Evolutionary conservation across 352 stramenopile genomes (phyloP), one percentile per base, ranked within the genome.

Genomic region (Pythium scleroteichum): DNA sequence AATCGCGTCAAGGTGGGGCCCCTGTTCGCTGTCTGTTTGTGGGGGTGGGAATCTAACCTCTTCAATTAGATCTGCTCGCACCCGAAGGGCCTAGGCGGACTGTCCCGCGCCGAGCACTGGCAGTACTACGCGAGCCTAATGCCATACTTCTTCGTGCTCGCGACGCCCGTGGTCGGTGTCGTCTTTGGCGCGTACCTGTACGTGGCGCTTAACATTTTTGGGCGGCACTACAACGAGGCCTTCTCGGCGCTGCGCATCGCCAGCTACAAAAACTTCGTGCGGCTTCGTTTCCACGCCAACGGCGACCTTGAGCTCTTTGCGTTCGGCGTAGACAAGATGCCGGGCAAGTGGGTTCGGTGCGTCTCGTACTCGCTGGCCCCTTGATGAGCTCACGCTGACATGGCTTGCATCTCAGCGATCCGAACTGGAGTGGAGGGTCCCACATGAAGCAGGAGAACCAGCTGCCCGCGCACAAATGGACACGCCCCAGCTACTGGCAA

Each of bases 211-310:
- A 95, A 94, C 53, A 73, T 93, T 13, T 90, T 95, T 50, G 74
- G 77, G 16, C 82, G 82, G 50, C 88, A 96, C 72, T 96, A 94
- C 78, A 95, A 96, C 66, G 88, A 96, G 54, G 86, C 88, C 10
- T 96, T 95, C 45, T 94, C 84, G 23, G 85, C 88, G 24, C 72
- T 96, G 51, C 86, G 85, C 32, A 92, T 94, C 48, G 79, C 84
- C 20, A 94, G 86, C 60, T 96, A 92, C 82, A 96, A 96, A 69
- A 94, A 93, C 68, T 94, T 96, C 48, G 49, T 95, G 54, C 85
- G 87, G 2, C 68, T 96, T 12, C 86, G 90, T 57, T 82, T 95
- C 47, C 72, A 83, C 56, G 72, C 75, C 35, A 72, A 88, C 24
- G 86, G 86, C 33, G 81, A 92, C 49, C 70, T 95, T 16, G 81